phyloP scores from a whole-genome alignment of 108 stramenopile species.

The Fragilaria crotonensis region DNA sequence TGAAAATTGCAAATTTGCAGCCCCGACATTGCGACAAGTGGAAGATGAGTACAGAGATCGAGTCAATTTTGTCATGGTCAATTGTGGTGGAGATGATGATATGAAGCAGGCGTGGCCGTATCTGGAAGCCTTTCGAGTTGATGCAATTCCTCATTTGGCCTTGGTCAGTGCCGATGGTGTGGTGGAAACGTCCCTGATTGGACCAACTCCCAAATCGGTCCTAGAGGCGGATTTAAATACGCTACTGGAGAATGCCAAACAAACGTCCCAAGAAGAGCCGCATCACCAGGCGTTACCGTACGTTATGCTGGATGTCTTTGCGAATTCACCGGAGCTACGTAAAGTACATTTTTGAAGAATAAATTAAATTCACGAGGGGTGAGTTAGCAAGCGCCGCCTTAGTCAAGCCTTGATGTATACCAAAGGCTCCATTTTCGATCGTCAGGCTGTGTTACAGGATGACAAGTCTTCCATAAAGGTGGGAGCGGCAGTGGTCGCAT shows the following conservation, averaged over 20 bases:
- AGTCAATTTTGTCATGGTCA: constrained; percentile 77
- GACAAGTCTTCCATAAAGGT: no score
- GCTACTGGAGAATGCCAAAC: constrained; percentile 34
- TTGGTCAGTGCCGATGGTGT: constrained; percentile 55
- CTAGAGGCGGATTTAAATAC: constrained; percentile 65
- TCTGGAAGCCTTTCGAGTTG: constrained; percentile 69
- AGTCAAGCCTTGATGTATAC: no score
- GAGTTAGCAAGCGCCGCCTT: no score
- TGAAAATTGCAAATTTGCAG: constrained; percentile 64
- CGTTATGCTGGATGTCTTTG: constrained; percentile 75
- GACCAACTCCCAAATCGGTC: constrained; percentile 60
- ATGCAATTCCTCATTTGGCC: constrained; percentile 80
- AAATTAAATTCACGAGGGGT: no score
- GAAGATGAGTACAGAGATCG: constrained; percentile 58
- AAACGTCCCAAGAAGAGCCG: neutral
- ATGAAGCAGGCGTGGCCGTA: constrained; percentile 45
- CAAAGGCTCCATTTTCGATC: no score
- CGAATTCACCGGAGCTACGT: constrained; percentile 40
- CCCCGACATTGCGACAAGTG: constrained; percentile 51
- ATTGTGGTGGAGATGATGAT: constrained; percentile 45
- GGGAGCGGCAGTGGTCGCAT: no score
- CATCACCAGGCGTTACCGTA: constrained; percentile 56
- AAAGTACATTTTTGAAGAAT: constrained; percentile 45
- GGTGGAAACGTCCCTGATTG: constrained; percentile 82
- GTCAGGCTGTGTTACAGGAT: no score